These are phyloP conservation scores for maize (Zea mays) DNA, from an alignment of 176 grass and related monocot species.

Conservation along the genomic window DNA sequence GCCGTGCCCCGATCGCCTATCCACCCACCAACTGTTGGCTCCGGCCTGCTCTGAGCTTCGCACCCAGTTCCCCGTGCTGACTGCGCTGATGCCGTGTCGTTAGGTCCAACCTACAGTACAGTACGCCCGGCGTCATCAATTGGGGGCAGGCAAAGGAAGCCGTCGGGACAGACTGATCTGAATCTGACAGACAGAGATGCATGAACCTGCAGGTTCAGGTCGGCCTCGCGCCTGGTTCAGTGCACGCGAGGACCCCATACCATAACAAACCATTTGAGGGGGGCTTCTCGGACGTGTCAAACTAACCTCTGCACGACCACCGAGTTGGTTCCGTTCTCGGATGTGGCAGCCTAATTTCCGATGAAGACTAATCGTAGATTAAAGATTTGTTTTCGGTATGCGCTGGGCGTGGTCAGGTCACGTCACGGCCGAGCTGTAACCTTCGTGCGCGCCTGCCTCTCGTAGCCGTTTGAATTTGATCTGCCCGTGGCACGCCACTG, in stretches of 20 bases:
- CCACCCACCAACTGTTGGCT: not conserved
- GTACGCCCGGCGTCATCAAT: not conserved
- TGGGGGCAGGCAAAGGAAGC: not conserved
- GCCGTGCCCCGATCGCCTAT: not conserved
- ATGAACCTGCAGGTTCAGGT: constrained; percentile 1
- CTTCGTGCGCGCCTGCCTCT: not conserved
- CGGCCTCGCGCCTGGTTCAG: not conserved
- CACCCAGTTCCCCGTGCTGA: constrained; percentile 27
- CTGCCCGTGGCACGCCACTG: not conserved
- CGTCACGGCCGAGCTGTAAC: not conserved
- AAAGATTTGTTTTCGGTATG: no score
- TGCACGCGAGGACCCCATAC: not conserved
- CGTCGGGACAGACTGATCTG: not conserved
- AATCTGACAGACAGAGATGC: not conserved
- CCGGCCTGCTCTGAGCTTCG: constrained; percentile 2
- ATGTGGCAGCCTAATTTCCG: no score
- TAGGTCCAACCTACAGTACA: no score
- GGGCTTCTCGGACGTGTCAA: no score
- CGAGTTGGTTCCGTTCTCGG: no score
- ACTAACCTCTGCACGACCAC: no score
- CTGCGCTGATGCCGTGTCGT: not conserved
- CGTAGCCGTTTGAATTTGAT: not conserved
- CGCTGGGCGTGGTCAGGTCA: not conserved
- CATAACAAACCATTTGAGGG: not conserved
- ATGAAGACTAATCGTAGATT: no score